Evolutionary conservation across 805 yeast genomes (phyloP).

Genomic region (Metschnikowia vanudenii): DNA sequence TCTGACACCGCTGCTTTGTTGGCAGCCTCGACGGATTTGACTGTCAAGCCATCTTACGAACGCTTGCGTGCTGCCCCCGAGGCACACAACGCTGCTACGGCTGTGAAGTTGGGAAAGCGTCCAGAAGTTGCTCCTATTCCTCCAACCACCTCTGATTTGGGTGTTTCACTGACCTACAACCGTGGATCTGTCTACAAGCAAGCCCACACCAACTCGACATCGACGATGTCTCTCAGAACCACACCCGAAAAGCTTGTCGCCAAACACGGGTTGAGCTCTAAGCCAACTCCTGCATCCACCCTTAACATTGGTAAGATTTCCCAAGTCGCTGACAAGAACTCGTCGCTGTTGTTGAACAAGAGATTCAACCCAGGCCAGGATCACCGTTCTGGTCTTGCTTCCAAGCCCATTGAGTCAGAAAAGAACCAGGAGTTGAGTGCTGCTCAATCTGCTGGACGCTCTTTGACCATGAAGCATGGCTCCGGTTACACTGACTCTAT

Average conservation of each 20-base stretch:
- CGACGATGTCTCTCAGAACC: slow-evolving; percentile 45
- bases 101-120: slow-evolving; percentile 41
- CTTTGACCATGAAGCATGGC: slow-evolving; percentile 46
- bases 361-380: slow-evolving; percentile 44
- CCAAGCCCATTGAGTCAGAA: slow-evolving; percentile 32
- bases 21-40: slow-evolving; percentile 65
- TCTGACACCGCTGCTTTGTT: slow-evolving; percentile 75
- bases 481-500: slow-evolving; percentile 26
- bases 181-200: slow-evolving; percentile 30
- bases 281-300: slow-evolving; percentile 19
- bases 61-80: slow-evolving; percentile 52
- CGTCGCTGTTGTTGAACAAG: slow-evolving; percentile 38
- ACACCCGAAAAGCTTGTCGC: slow-evolving; percentile 38
- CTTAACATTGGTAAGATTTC: slow-evolving; percentile 37
- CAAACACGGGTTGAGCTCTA: slow-evolving; percentile 38
- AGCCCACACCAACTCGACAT: slow-evolving; percentile 41
- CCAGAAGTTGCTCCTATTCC: slow-evolving; percentile 43
- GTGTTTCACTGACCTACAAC: slow-evolving; percentile 31
- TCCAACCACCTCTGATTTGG: slow-evolving; percentile 34
- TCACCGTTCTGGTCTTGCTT: slow-evolving; percentile 38
- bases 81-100: slow-evolving; percentile 64
- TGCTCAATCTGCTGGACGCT: slow-evolving; percentile 57
- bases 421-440: slow-evolving; percentile 48
- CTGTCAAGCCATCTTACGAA: slow-evolving; percentile 60
- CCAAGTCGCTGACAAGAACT: slow-evolving; percentile 37